Percentiles rank a stretch among this genome's conserved stretches.
These are phyloP conservation scores for Eucalyptus pauciflora DNA, from an alignment of 345 rosid species.

Conservation along the genomic window DNA sequence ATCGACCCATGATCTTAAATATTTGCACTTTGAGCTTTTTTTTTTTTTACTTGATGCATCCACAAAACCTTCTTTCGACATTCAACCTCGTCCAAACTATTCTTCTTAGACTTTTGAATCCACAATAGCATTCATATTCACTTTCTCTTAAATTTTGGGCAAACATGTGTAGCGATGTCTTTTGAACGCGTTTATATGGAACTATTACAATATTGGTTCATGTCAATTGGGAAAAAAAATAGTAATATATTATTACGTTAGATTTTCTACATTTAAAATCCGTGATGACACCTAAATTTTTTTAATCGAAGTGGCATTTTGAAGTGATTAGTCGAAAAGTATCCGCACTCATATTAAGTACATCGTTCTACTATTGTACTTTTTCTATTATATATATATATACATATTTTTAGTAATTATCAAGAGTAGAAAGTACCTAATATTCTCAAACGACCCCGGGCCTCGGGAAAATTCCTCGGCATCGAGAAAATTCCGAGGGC, in stretches of 20 bases:
- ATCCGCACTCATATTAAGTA: background rate
- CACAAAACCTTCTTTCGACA: background rate
- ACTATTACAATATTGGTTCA: background rate
- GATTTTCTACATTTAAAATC: no score
- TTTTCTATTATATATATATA: background rate
- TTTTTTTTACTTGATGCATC: background rate
- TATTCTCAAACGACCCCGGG: background rate
- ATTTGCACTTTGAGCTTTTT: background rate
- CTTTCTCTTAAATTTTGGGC: background rate
- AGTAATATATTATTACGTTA: no score
- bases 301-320: background rate
- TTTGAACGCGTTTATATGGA: background rate
- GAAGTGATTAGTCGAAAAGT: background rate
- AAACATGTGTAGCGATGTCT: fast-evolving
- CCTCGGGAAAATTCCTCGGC: background rate
- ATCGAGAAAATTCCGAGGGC: background rate
- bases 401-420: background rate
- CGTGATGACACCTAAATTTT: no score
- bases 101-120: background rate
- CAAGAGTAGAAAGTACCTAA: background rate
- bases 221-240: background rate
- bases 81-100: fast-evolving
- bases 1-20: background rate
- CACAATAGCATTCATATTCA: background rate
- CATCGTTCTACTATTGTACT: background rate